Conservation (phyloP, 768 basidiomycete genomes). For the Postia placenta region DNA sequence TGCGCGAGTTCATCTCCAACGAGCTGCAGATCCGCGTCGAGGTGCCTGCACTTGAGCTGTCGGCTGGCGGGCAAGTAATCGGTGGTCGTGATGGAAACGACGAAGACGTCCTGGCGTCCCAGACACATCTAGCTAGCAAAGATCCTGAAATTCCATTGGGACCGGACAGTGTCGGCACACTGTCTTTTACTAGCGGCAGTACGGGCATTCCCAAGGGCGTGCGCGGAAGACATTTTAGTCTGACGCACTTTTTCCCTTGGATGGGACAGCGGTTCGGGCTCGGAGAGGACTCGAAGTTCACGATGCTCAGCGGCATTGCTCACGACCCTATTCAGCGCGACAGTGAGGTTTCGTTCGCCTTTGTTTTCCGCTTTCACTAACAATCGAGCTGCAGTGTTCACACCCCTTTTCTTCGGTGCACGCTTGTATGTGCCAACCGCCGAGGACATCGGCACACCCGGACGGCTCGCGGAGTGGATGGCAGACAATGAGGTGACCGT, state of each 20-base stretch:
- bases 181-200: slow-evolving; percentile 95
- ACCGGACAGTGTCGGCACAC: slow-evolving; percentile 91
- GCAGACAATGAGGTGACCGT: slow-evolving; percentile 83
- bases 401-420: slow-evolving; percentile 95
- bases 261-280: slow-evolving; percentile 88
- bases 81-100: slow-evolving; percentile 48
- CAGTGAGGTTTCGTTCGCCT: slow-evolving; percentile 53
- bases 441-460: slow-evolving; percentile 96
- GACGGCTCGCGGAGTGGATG: slow-evolving; percentile 98
- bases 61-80: slow-evolving; percentile 51
- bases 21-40: slow-evolving; percentile 85
- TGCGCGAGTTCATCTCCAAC: slow-evolving; percentile 73
- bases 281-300: slow-evolving; percentile 73
- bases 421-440: slow-evolving; percentile 92
- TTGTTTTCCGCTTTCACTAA: neutral
- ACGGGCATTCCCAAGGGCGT: slow-evolving; percentile 99
- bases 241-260: slow-evolving; percentile 99
- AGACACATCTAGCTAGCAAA: slow-evolving; percentile 47
- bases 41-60: slow-evolving; percentile 82
- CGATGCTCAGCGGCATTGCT: slow-evolving; percentile 98
- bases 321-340: slow-evolving; percentile 99
- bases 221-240: slow-evolving; percentile 85
- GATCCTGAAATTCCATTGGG: slow-evolving; percentile 84
- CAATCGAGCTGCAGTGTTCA: slow-evolving; percentile 66
- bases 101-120: slow-evolving; percentile 56